Percentiles rank a stretch among this genome's conserved stretches.
Evolutionary conservation across 176 grass and related monocot genomes (phyloP).

Genomic region (Musa troglodytarum): DNA sequence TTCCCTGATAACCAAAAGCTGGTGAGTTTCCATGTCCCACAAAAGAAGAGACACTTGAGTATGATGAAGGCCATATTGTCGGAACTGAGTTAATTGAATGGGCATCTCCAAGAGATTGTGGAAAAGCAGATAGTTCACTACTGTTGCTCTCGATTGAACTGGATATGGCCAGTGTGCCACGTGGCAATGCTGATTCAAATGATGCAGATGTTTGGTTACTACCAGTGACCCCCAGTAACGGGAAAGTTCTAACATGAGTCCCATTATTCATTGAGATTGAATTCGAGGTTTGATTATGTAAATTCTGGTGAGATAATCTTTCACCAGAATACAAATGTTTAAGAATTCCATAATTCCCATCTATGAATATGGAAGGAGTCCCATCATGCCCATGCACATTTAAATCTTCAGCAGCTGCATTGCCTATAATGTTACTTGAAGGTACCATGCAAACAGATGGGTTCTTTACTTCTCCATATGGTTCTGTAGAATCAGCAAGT

Average conservation of each 20-base stretch:
- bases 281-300: constrained; percentile 3
- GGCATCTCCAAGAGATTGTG: constrained; percentile 6
- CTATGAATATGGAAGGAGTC: constrained; percentile 7
- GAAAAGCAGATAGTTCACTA: constrained; percentile 13
- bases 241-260: neutral
- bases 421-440: neutral
- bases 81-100: constrained; percentile 13
- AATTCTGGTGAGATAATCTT: neutral
- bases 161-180: constrained; percentile 1
- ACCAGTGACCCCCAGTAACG: neutral
- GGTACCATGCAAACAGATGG: neutral
- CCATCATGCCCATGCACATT: constrained; percentile 2
- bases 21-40: constrained; percentile 2
- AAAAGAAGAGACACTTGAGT: constrained; percentile 4
- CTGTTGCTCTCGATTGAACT: constrained; percentile 17
- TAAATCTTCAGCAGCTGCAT: neutral
- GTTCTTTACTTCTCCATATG: constrained; percentile 10
- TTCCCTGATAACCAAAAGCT: constrained; percentile 12
- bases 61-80: constrained; percentile 17
- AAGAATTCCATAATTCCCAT: constrained; percentile 6
- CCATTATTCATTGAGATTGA: neutral
- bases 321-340: constrained; percentile 10
- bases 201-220: neutral
- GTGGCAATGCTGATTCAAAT: constrained; percentile 11
- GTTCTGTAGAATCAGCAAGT: constrained; percentile 5